Conservation (phyloP, 2,329 filamentous ascomycete species). For the Penicillium expansum region DNA sequence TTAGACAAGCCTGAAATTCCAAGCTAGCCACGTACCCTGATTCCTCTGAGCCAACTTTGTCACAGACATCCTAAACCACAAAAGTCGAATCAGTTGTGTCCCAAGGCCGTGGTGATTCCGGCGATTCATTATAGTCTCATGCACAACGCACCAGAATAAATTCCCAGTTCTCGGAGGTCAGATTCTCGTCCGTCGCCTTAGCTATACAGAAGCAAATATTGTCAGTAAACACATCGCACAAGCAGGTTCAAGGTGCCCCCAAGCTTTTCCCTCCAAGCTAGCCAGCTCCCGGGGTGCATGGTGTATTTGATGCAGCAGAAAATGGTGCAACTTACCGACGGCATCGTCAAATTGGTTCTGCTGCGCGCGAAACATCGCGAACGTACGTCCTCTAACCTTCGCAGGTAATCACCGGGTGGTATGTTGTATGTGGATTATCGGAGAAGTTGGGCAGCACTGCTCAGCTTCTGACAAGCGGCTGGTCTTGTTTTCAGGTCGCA, state of each 20-base stretch:
- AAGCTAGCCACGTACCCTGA: slow-evolving; percentile 39
- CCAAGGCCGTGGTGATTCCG: background rate
- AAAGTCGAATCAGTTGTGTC: slow-evolving; percentile 11
- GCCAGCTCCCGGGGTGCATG: background rate
- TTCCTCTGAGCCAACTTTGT: slow-evolving; percentile 55
- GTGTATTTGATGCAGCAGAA: background rate
- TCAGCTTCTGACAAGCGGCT: slow-evolving; percentile 2
- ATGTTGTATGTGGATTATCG: slow-evolving; percentile 4
- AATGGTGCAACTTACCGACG: slow-evolving; percentile 54
- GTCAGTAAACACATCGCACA: slow-evolving; percentile 24
- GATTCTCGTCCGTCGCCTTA: slow-evolving; percentile 94
- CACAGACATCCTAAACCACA: slow-evolving; percentile 55
- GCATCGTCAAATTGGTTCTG: slow-evolving; percentile 69
- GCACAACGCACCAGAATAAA: slow-evolving; percentile 56
- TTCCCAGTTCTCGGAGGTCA: slow-evolving; percentile 81
- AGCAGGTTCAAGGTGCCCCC: background rate
- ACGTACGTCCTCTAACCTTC: slow-evolving; percentile 11
- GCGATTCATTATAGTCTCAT: background rate
- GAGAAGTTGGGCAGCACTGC: slow-evolving; percentile 16
- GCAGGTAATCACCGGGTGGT: slow-evolving; percentile 6
- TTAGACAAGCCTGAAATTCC: background rate
- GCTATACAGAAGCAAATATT: slow-evolving; percentile 45
- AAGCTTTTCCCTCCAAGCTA: background rate
- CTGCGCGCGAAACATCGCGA: slow-evolving; percentile 58
- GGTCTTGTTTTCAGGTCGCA: background rate